Base-by-base conservation (phyloP, 768 basidiomycete species). In the Xerocomus spinulosus region DNA sequence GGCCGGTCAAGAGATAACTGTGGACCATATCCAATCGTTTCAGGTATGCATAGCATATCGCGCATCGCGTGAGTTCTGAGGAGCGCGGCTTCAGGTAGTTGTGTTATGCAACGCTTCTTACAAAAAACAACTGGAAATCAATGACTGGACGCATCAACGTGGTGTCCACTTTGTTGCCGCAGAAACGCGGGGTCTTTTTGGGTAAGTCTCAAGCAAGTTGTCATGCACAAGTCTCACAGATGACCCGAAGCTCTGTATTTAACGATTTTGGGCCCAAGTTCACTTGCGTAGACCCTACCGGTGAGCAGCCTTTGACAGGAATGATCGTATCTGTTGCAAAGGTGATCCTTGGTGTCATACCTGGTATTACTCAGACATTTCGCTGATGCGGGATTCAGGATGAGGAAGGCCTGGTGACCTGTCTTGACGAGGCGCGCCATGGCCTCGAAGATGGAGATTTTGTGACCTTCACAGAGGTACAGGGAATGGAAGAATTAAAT, bases 391-490 rank as follows among this genome's bases (percentile, higher is more conserved):
- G 26, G 21, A 18, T 13, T 10, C 48, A 95, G 92, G 86, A 83
- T 51, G 73, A 77, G 37, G 92, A 96, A 44, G 94, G 87, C n/a
- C 69, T 98, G 18, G 95, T 98, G 7, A 96, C 95, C 10, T 96
- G 93, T 64, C 73, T 97, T 50, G 96, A 99, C 56, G 96, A 99
- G 72, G 87, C 95, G 10, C 81, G 96, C 50, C 96, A 98, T 66
- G 96, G 96, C 17, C 78, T 99, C n/a, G 93, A 97, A 66, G 96
- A 98, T 64, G 96, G 96, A 14, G 92, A 98, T 63, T 98, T 85
- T 59, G 94, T 98, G 20, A 94, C 96, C 5, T 98, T 99, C 72
- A 79, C 81, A 15, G 96, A 99, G 70, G 83, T 99, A 21, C 86
- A 94, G 68, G 96, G 96, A 29, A 95, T 96, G 92, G 75, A 78